Evolutionary conservation across 208 protist genomes (phyloP), one percentile per base, ranked within the genome.

Genomic region (Acanthamoeba lenticulata): DNA sequence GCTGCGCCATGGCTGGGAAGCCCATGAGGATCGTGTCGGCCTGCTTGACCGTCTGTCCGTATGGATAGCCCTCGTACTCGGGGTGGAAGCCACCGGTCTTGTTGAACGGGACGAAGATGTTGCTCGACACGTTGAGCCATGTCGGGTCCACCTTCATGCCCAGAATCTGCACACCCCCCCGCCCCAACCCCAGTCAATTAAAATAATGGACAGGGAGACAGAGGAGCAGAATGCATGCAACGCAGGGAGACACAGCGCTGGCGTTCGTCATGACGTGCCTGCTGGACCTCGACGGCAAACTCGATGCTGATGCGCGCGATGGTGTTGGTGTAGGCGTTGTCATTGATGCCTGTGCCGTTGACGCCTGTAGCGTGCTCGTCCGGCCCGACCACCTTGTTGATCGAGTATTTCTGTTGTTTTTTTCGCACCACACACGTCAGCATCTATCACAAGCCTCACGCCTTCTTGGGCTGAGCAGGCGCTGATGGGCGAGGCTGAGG

Each of bases 311-410:
- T 79, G 36, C 38, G 32, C 34, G 69, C 69, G 69, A 79, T 79
- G 95, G 96, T 67, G 57, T 67, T 67, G 57, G 57, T 67, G n/a
- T 67, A 67, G 21, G 57, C 57, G 57, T 67, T 67, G 57, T 67
- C 32, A 5, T 79, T 79, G 57, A 67, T 81, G 29, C 40, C 88
- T 13, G 38, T 38, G 65, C 96, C 67, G 60, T 94, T 90, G 36
- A 96, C 91, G 13, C 40, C 52, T 44, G 45, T 69, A 9, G 47
- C 94, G 55, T 94, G 94, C 69, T 96, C 95, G 52, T 96, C 95
- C 1, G 95, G 95, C 13, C 69, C 38, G 15, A 95, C 29, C 52
- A 96, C 94, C 4, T 79, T 17, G 29, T 95, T 89, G 52, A 96
- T 96, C 6, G 69, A 55, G 34, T 94, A 95, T 32, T 95, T 44